Evolutionary conservation across 768 basidiomycete genomes (phyloP).

Genomic region (Termitomyces sp.): DNA sequence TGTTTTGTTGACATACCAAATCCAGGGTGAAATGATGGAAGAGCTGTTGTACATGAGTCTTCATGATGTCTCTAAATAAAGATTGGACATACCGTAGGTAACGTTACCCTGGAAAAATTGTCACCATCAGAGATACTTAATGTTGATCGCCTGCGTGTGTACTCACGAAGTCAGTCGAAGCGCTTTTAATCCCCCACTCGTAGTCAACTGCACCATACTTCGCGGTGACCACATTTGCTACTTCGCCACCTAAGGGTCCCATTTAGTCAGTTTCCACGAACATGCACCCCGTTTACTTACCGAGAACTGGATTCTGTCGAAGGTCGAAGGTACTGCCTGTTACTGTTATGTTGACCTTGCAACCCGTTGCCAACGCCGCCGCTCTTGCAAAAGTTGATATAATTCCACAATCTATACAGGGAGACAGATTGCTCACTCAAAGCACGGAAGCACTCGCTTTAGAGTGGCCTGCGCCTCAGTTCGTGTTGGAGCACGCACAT

Average conservation of each 20-base stretch:
- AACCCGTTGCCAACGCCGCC: slow-evolving; percentile 20
- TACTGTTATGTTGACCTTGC: slow-evolving; percentile 14
- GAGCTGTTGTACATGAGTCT: slow-evolving; percentile 23
- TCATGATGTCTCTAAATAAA: background rate
- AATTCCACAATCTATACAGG: background rate
- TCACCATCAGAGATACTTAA: background rate
- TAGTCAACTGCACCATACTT: slow-evolving; percentile 63
- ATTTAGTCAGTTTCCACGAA: background rate
- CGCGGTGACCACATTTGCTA: slow-evolving; percentile 55
- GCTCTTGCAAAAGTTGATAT: slow-evolving; percentile 9
- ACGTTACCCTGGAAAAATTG: slow-evolving; percentile 56
- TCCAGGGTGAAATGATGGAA: slow-evolving; percentile 73
- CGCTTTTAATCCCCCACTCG: slow-evolving; percentile 62
- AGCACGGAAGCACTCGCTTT: slow-evolving; percentile 66
- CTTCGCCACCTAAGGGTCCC: slow-evolving; percentile 51
- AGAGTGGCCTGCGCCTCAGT: slow-evolving; percentile 55
- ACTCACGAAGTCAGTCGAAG: slow-evolving; percentile 83
- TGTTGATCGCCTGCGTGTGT: background rate
- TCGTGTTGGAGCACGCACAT: slow-evolving; percentile 68
- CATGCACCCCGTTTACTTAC: slow-evolving; percentile 22
- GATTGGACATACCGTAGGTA: slow-evolving; percentile 54
- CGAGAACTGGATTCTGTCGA: slow-evolving; percentile 35
- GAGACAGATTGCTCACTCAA: slow-evolving; percentile 3
- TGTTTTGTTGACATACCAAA: slow-evolving; percentile 43
- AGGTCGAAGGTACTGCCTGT: slow-evolving; percentile 16